Evolutionary conservation across 805 yeast genomes (phyloP).

Genomic region (Candida gorgasii): DNA sequence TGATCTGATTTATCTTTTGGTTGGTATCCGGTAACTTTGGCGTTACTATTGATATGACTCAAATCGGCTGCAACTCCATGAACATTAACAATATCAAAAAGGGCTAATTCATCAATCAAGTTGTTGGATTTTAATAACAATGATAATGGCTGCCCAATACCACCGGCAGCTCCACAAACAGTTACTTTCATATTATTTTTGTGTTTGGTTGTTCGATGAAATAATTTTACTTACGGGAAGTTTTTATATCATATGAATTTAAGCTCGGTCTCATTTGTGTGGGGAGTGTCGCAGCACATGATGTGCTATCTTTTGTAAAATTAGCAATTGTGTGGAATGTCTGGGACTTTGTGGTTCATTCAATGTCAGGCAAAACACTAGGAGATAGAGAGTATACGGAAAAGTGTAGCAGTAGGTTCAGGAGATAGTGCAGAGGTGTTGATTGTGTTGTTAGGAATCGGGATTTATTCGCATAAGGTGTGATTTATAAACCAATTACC

Average conservation of each 20-base stretch:
- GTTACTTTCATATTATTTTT: constrained; percentile 43
- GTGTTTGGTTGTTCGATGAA: not conserved
- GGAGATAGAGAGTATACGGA: not conserved
- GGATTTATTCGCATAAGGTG: too few relatives aligned
- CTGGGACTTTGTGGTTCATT: not conserved
- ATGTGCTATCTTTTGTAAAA: not conserved
- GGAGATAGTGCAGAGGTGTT: too few relatives aligned
- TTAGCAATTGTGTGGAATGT: not conserved
- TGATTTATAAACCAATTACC: too few relatives aligned
- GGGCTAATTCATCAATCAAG: constrained; percentile 37
- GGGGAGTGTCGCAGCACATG: constrained; percentile 5
- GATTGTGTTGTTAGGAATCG: too few relatives aligned
- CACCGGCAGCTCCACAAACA: constrained; percentile 52
- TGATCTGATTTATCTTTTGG: constrained; percentile 40
- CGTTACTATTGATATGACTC: constrained; percentile 42
- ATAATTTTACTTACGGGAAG: not conserved
- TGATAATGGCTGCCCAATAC: constrained; percentile 50
- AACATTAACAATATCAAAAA: constrained; percentile 47
- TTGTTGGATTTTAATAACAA: constrained; percentile 43
- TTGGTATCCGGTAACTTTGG: constrained; percentile 42
- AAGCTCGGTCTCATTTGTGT: constrained; percentile 3
- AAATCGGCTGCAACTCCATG: constrained; percentile 49
- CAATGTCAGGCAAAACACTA: not conserved
- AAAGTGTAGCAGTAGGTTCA: not conserved
- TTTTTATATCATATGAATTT: constrained; percentile 4